A percentile compares a stretch with the other conserved stretches of the same genome.
These are phyloP conservation scores for Annulohypoxylon bovei DNA, from an alignment of 495 filamentous ascomycete genomes.

Conservation along the genomic window DNA sequence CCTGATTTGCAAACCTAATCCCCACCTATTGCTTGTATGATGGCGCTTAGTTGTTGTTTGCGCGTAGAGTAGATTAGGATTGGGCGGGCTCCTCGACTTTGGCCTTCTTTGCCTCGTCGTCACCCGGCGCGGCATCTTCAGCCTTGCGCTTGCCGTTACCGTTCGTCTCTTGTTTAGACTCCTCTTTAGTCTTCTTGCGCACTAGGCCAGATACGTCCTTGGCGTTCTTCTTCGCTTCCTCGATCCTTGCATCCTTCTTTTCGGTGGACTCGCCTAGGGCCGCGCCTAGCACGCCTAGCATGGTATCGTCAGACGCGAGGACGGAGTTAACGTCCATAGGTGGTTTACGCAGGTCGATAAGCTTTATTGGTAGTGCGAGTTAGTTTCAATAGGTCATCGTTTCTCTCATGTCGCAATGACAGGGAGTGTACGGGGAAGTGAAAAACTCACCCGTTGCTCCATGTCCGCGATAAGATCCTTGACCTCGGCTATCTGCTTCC, in stretches of 20 bases:
- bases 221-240: constrained; percentile 81
- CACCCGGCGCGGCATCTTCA: constrained; percentile 53
- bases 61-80: background rate
- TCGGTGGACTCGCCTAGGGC: constrained; percentile 73
- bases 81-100: constrained; percentile 41
- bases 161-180: constrained; percentile 41
- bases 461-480: constrained; percentile 89
- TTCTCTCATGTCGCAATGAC: constrained; percentile 30
- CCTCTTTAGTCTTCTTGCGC: constrained; percentile 72
- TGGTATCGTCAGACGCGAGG: constrained; percentile 57
- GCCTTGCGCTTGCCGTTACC: constrained; percentile 59
- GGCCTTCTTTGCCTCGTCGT: constrained; percentile 52
- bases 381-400: constrained; percentile 29
- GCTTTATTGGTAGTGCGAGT: constrained; percentile 55
- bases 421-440: constrained; percentile 41
- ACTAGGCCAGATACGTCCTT: constrained; percentile 90
- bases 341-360: constrained; percentile 78
- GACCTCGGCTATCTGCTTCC: constrained; percentile 78
- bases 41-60: background rate
- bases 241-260: constrained; percentile 71
- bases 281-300: constrained; percentile 75
- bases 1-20: background rate
- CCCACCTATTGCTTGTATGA: background rate
- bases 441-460: constrained; percentile 75
- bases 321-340: constrained; percentile 70